Evolutionary conservation across 352 stramenopile species (phyloP).

Genomic region (Globisporangium rhizosaccharum): DNA sequence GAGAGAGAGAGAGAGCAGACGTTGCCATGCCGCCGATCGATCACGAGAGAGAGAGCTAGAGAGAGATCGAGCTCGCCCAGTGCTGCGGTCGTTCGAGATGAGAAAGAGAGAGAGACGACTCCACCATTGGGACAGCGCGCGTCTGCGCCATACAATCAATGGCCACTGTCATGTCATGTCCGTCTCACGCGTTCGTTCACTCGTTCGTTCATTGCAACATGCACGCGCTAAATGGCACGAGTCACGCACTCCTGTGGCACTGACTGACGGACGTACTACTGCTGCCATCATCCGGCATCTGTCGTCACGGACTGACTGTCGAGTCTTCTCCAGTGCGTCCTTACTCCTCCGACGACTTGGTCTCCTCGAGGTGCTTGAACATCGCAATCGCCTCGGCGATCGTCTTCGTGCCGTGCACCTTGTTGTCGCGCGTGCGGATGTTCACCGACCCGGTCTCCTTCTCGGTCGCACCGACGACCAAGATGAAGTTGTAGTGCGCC

Average conservation of each 20-base stretch:
- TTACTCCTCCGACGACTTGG: constrained; percentile 66
- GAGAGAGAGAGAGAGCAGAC: background rate
- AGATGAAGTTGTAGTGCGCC: constrained; percentile 80
- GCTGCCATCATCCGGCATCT: background rate
- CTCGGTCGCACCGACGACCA: constrained; percentile 79
- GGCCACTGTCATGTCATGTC: no score
- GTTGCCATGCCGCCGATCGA: no score
- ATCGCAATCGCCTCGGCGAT: constrained; percentile 92
- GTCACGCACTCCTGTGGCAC: no score
- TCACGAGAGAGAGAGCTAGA: no score
- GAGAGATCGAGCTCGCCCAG: no score
- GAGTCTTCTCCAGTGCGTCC: background rate
- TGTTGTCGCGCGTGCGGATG: constrained; percentile 77
- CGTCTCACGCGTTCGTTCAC: no score
- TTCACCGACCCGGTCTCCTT: constrained; percentile 48
- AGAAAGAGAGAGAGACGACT: no score
- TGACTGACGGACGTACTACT: background rate
- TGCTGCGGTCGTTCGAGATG: no score
- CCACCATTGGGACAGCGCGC: no score
- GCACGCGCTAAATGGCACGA: no score
- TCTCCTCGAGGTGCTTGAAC: constrained; percentile 83
- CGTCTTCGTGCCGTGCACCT: constrained; percentile 62
- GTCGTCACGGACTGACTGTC: background rate
- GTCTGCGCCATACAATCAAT: no score
- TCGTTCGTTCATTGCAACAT: no score